These are phyloP conservation scores for Lobosporangium transversale DNA, from an alignment of 192 early-diverging fungal species.

Conservation along the genomic window DNA sequence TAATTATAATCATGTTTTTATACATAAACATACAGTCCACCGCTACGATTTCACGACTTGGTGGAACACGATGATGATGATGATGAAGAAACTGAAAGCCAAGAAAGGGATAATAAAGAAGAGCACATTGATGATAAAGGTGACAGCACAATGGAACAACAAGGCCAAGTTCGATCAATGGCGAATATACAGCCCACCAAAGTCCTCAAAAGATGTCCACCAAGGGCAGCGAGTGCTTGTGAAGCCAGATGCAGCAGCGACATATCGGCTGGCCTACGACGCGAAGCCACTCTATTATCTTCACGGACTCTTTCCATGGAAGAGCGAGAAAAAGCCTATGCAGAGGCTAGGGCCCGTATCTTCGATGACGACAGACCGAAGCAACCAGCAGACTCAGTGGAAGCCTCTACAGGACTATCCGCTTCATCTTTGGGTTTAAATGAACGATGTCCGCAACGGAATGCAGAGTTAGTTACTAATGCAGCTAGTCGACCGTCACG, in stretches of 20 bases:
- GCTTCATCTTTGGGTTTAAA: no score
- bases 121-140: not conserved
- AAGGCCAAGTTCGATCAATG: no score
- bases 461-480: no score
- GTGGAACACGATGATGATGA: slow-evolving; percentile 54
- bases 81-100: not conserved
- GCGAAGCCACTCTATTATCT: no score
- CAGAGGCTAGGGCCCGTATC: slow-evolving; percentile 74
- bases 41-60: slow-evolving; percentile 56
- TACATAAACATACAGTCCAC: slow-evolving; percentile 15
- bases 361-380: slow-evolving; percentile 53
- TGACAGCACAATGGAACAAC: no score
- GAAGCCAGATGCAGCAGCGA: slow-evolving; percentile 2
- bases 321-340: slow-evolving; percentile 71
- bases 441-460: no score
- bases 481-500: no score
- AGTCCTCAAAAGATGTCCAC: slow-evolving; percentile 56
- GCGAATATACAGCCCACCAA: slow-evolving; percentile 57
- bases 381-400: not conserved
- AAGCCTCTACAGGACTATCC: not conserved
- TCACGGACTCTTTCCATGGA: slow-evolving; percentile 61
- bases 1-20: slow-evolving; percentile 2
- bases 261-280: not conserved
- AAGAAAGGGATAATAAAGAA: not conserved
- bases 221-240: slow-evolving; percentile 13